phyloP scores from a whole-genome alignment of 208 protist genomes.

The Wallacemonas collosoma region DNA sequence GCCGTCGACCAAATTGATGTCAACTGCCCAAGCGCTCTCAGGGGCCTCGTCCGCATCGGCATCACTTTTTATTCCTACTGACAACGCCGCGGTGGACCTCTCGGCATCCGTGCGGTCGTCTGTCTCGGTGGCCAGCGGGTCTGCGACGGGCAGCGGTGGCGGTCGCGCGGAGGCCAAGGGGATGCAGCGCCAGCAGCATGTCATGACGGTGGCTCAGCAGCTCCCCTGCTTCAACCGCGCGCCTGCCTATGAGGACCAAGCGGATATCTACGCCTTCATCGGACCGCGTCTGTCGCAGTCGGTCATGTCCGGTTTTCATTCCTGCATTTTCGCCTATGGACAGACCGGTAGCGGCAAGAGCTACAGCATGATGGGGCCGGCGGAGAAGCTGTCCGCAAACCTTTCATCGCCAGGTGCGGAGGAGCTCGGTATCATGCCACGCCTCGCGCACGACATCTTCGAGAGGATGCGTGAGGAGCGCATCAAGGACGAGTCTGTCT shows the following conservation, averaged over 20 bases:
- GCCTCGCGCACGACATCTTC: constrained; percentile 74
- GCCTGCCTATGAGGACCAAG: constrained; percentile 69
- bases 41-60: not conserved
- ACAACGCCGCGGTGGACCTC: not conserved
- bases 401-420: not conserved
- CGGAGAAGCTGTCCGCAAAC: constrained; percentile 28
- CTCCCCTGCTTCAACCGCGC: constrained; percentile 57
- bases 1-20: constrained; percentile 5
- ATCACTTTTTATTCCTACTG: constrained; percentile 5
- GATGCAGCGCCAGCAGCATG: constrained; percentile 11
- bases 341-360: constrained; percentile 92
- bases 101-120: constrained; percentile 2
- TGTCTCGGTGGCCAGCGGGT: not conserved
- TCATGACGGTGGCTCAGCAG: constrained; percentile 21
- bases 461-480: constrained; percentile 63
- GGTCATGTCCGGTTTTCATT: constrained; percentile 87
- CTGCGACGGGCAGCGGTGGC: not conserved
- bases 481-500: constrained; percentile 56
- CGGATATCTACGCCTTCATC: constrained; percentile 72
- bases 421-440: constrained; percentile 81
- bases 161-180: constrained; percentile 2
- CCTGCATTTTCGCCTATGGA: constrained; percentile 90
- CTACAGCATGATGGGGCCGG: constrained; percentile 88
- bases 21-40: not conserved
- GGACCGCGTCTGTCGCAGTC: constrained; percentile 72